These are phyloP conservation scores for Karstenula rhodostoma DNA, from an alignment of 2,329 filamentous ascomycete species.

Conservation along the genomic window DNA sequence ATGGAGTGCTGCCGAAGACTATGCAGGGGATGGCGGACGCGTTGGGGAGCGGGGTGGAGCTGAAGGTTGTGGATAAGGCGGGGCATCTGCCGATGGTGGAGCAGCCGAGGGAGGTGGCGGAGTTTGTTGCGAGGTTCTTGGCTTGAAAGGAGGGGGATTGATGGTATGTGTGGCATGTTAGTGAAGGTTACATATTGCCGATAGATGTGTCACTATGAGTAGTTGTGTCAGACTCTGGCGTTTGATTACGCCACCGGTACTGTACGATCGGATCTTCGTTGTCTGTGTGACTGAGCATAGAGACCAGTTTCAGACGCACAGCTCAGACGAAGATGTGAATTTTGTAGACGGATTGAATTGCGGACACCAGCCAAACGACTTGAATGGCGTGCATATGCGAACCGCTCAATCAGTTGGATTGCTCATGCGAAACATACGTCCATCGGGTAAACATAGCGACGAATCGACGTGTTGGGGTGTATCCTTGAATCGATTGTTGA, in stretches of 20 bases:
- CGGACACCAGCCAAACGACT: no score
- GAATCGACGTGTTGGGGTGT: no score
- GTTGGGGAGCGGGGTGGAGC: slow-evolving; percentile 57
- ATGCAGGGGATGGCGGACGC: slow-evolving; percentile 76
- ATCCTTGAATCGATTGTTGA: no score
- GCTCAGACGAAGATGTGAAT: background rate
- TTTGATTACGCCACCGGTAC: background rate
- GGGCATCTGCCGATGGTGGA: slow-evolving; percentile 90
- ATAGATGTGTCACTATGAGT: background rate
- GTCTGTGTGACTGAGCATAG: background rate
- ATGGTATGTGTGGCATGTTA: background rate
- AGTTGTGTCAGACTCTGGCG: background rate
- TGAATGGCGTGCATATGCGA: no score
- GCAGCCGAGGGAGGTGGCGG: slow-evolving; percentile 72
- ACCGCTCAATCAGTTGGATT: no score
- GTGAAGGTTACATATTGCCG: background rate
- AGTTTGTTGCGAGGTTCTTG: slow-evolving; percentile 65
- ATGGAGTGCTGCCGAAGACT: slow-evolving; percentile 77
- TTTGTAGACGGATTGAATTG: background rate
- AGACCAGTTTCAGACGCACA: background rate
- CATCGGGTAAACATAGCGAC: no score
- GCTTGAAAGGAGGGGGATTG: slow-evolving; percentile 4
- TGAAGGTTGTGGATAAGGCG: slow-evolving; percentile 72
- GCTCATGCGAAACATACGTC: no score
- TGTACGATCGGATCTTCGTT: background rate